These are phyloP conservation scores for Pleurotus tuber-regium DNA, from an alignment of 768 basidiomycete species.

Conservation along the genomic window DNA sequence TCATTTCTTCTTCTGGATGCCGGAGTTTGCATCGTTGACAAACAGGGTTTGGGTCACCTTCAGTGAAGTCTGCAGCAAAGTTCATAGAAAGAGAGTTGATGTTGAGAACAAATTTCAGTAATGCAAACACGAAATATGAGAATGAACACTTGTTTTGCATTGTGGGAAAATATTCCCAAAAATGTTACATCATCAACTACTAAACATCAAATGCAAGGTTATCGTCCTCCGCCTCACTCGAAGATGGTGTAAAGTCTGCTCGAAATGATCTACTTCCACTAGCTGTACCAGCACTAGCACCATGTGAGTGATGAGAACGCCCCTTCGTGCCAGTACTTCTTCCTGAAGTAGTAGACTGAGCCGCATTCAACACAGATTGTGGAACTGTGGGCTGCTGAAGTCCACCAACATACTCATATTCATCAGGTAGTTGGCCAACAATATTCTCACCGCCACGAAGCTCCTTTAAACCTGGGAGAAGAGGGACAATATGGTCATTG, in stretches of 20 bases:
- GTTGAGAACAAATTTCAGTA: too few relatives aligned
- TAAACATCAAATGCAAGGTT: background rate
- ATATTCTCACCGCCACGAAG: constrained; percentile 14
- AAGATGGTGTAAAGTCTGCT: background rate
- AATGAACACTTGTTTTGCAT: too few relatives aligned
- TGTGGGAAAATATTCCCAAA: too few relatives aligned
- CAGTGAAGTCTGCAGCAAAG: background rate
- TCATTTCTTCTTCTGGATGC: background rate
- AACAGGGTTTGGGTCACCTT: background rate
- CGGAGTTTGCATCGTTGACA: background rate
- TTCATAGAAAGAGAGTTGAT: background rate
- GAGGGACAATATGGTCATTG: constrained; percentile 3
- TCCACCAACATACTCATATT: constrained; percentile 9
- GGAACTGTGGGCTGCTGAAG: background rate
- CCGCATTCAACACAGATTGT: background rate
- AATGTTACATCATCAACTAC: background rate
- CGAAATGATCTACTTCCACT: too few relatives aligned
- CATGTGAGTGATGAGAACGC: too few relatives aligned
- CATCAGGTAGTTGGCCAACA: constrained; percentile 10
- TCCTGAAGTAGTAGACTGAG: too few relatives aligned
- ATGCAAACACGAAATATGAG: too few relatives aligned
- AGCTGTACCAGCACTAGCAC: too few relatives aligned
- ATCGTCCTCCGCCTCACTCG: background rate
- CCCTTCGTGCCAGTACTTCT: too few relatives aligned
- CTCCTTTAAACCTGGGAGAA: constrained; percentile 12